These are phyloP conservation scores for Talaromyces atroroseus DNA, from an alignment of 2,329 filamentous ascomycete genomes.

Conservation along the genomic window DNA sequence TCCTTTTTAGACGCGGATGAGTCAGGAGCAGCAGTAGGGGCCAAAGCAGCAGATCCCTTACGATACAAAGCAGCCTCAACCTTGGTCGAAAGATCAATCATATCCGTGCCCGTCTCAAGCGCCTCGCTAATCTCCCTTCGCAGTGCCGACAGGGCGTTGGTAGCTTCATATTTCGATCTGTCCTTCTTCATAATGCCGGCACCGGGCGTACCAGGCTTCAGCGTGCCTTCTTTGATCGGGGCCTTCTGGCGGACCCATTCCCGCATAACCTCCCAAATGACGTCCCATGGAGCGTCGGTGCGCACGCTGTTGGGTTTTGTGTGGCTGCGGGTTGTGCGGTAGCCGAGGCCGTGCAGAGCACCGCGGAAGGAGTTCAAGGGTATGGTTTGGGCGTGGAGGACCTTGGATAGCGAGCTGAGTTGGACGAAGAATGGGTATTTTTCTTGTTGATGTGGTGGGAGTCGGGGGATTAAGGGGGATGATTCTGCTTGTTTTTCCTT, in stretches of 20 bases:
- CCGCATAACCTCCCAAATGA: conserved; percentile 88
- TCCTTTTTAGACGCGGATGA: conserved; percentile 18
- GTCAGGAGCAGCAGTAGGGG: background rate
- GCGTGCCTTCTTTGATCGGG: conserved; percentile 64
- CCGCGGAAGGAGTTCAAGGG: conserved; percentile 74
- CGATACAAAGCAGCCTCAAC: conserved; percentile 43
- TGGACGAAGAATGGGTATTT: conserved; percentile 76
- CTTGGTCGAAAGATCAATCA: conserved; percentile 36
- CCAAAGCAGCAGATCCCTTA: conserved; percentile 19
- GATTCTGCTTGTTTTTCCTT: background rate
- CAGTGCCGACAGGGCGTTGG: conserved; percentile 27
- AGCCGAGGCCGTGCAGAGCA: conserved; percentile 74
- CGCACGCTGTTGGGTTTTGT: conserved; percentile 86
- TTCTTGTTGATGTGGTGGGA: conserved; percentile 52
- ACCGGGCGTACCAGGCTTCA: conserved; percentile 59
- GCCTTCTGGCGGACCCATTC: conserved; percentile 81
- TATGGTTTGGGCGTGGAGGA: conserved; percentile 73
- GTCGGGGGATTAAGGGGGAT: conserved; percentile 38
- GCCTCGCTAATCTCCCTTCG: conserved; percentile 34
- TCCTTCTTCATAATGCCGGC: conserved; percentile 58
- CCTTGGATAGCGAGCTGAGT: conserved; percentile 66
- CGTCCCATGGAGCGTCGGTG: conserved; percentile 84
- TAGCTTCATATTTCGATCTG: conserved; percentile 21
- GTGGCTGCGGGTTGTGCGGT: conserved; percentile 77
- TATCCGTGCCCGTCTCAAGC: conserved; percentile 28